Percentiles rank a stretch among this genome's conserved stretches.
Conservation (phyloP, 805 yeast species). For the Saitoella complicata region DNA sequence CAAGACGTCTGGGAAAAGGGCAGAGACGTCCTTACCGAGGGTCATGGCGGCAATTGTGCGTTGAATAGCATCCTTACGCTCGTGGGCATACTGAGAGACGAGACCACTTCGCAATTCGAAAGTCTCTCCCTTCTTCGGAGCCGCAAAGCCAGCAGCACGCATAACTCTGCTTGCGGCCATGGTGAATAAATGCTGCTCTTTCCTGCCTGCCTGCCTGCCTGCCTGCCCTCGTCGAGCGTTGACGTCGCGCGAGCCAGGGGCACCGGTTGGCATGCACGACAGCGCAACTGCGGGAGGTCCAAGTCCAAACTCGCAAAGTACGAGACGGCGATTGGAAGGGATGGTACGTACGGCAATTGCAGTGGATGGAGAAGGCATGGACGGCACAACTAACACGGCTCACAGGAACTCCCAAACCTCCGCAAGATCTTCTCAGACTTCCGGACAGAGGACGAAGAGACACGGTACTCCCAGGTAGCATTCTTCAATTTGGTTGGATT, state of each 20-base stretch:
- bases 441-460: conserved; percentile 73
- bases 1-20: conserved; percentile 86
- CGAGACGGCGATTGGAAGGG: not conserved
- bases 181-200: conserved; percentile 26
- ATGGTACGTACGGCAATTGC: too few relatives aligned
- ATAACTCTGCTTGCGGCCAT: conserved; percentile 39
- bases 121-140: conserved; percentile 44
- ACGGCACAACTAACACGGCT: not conserved
- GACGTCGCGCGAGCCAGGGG: not conserved
- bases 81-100: conserved; percentile 87
- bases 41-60: conserved; percentile 98
- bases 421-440: conserved; percentile 67
- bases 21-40: conserved; percentile 87
- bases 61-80: conserved; percentile 90
- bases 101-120: conserved; percentile 78
- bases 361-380: not conserved
- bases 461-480: conserved; percentile 58
- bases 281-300: too few relatives aligned
- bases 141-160: conserved; percentile 40
- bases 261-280: too few relatives aligned
- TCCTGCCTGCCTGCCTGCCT: not conserved
- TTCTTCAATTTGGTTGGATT: conserved; percentile 67
- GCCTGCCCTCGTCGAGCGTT: not conserved
- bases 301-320: too few relatives aligned
- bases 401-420: conserved; percentile 49